Evolutionary conservation across 768 basidiomycete genomes (phyloP), one percentile per base, ranked within the genome.

Genomic region (Ramaria rubella): DNA sequence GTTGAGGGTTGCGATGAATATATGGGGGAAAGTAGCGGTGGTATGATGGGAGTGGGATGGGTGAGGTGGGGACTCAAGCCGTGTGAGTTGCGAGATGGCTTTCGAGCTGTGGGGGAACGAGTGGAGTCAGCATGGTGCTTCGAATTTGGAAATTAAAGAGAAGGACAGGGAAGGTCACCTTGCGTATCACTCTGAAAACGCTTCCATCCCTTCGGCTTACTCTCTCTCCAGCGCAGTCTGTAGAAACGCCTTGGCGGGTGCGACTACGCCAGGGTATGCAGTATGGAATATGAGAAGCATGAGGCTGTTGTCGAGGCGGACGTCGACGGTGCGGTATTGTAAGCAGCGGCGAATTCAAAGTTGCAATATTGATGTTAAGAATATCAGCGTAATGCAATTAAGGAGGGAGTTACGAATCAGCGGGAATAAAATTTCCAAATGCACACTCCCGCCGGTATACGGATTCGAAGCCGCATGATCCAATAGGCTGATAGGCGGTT

Each of bases 171-270:
- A 34, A 49, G 48, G 76, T 31, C 63, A 91, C 87, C 75, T 95
- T 93, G 38, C 86, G 81, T 75, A 95, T 83, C 5, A 81, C 17
- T 87, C 77, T 59, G 88, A 74, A 63, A 98, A 88, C 4, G 81
- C 75, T 62, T 90, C 86, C 86, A 94, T 81, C 0, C 81, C 82
- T 23, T 78, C 78, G 3, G 77, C 67, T 49, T n/a, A 59, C 1
- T 81, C 79, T n/a, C 84, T 68, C 14, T 75, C 72, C 2, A 94
- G 94, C 0, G 92, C 82, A 0, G 96, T 98, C 70, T 98, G 96
- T 14, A 98, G 69, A 2, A 99, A 75, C 1, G 93, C 85, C 6
- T 85, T 83, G 2, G 92, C 95, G 12, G 95, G 86, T 0, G 90
- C 81, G 11, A 85, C 76, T 38, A 85, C 91, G 0, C 94, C 87